Evolutionary conservation across 441 rosid species (phyloP).

Genomic region (Corymbia citriodora): DNA sequence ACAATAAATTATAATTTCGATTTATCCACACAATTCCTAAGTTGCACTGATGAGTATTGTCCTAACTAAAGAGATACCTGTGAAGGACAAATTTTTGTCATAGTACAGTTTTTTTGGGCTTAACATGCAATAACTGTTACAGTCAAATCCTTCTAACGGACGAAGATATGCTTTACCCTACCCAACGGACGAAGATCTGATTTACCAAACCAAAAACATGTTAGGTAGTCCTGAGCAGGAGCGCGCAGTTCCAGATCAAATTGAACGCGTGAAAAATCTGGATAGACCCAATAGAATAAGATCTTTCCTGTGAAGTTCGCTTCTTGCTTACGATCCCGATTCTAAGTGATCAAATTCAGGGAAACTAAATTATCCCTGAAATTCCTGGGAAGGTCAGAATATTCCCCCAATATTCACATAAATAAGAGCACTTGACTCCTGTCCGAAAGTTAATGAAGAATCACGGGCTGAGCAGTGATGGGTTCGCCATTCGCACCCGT

Average conservation of each 20-base stretch:
- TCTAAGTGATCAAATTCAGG: neutral
- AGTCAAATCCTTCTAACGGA: neutral
- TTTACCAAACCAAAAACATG: neutral
- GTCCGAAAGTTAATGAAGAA: neutral
- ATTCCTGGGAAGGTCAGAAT: neutral
- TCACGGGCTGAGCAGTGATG: neutral
- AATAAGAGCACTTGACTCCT: neutral
- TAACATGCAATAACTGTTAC: neutral
- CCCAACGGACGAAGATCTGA: neutral
- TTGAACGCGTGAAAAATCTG: neutral
- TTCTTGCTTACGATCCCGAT: neutral
- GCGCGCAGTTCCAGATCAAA: neutral
- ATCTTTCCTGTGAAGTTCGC: neutral
- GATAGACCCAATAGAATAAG: neutral
- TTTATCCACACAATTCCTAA: neutral
- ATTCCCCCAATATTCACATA: neutral
- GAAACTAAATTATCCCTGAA: neutral
- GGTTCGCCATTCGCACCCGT: neutral
- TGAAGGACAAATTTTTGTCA: neutral
- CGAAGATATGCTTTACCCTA: neutral
- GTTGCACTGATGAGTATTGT: neutral
- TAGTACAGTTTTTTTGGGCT: neutral
- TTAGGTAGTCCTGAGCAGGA: neutral
- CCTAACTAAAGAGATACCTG: neutral
- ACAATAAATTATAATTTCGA: too few relatives aligned